phyloP scores from a whole-genome alignment of 192 early-diverging fungal species.

The Coemansia sp. region DNA sequence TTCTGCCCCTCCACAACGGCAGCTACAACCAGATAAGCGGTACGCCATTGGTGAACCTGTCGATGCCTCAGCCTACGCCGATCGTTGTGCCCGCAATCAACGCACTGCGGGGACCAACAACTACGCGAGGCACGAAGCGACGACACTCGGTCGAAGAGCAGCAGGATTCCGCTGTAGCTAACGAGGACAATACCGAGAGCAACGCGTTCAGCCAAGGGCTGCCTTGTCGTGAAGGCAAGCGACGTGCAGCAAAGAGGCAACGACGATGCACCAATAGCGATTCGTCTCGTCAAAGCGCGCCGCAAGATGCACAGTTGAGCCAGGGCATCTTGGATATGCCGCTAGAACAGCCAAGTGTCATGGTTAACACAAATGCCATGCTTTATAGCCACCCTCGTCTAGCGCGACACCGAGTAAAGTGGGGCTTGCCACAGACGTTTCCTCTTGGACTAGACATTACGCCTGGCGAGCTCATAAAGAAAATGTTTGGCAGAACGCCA shows the following conservation, averaged over 20 bases:
- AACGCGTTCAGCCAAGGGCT: background rate
- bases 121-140: conserved; percentile 7
- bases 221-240: background rate
- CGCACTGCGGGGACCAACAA: background rate
- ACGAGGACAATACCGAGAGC: background rate
- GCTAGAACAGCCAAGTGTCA: conserved; percentile 7
- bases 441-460: conserved; percentile 16
- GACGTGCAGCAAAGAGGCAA: background rate
- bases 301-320: background rate
- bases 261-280: background rate
- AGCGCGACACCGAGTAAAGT: conserved; percentile 9
- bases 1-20: conserved; percentile 31
- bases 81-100: conserved; percentile 9
- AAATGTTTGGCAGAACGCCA: conserved; percentile 17
- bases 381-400: conserved; percentile 24
- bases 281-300: background rate
- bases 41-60: conserved; percentile 12
- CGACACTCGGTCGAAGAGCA: conserved; percentile 1
- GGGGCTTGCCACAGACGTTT: conserved; percentile 26
- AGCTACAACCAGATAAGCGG: conserved; percentile 44
- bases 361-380: conserved; percentile 21
- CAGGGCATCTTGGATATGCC: background rate
- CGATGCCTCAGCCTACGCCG: conserved; percentile 1
- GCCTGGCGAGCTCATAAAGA: conserved; percentile 5
- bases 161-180: background rate